Percentiles rank a stretch among this genome's conserved stretches.
Evolutionary conservation across 768 basidiomycete genomes (phyloP).

Genomic region (Pleurotus tuber-regium): DNA sequence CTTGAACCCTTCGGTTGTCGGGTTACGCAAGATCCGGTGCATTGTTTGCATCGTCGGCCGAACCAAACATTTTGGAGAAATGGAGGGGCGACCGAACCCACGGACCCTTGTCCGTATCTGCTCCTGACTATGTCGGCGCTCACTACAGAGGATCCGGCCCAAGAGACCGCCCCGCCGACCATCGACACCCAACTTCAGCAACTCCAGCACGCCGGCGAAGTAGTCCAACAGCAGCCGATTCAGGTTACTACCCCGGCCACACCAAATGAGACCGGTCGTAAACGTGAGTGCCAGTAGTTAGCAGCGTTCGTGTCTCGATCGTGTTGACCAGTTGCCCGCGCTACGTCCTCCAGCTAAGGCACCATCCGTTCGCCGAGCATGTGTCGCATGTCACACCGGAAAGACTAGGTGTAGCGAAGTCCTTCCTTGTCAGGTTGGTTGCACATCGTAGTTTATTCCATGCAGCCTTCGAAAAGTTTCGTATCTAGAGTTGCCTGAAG

Average conservation of each 20-base stretch:
- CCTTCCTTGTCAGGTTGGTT: slow-evolving; percentile 71
- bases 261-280: slow-evolving; percentile 45
- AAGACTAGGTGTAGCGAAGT: slow-evolving; percentile 84
- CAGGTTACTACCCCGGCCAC: slow-evolving; percentile 21
- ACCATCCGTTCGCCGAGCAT: slow-evolving; percentile 78
- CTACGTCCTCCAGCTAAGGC: slow-evolving; percentile 57
- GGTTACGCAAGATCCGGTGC: background rate
- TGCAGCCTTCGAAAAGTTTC: slow-evolving; percentile 2
- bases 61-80: no score
- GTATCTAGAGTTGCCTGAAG: slow-evolving; percentile 82
- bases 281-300: slow-evolving; percentile 48
- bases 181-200: slow-evolving; percentile 66
- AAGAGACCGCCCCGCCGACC: slow-evolving; percentile 40
- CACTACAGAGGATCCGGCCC: slow-evolving; percentile 66
- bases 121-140: slow-evolving; percentile 66
- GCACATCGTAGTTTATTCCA: slow-evolving; percentile 6
- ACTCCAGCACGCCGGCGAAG: slow-evolving; percentile 35
- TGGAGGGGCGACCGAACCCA: background rate
- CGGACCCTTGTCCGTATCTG: background rate
- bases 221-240: slow-evolving; percentile 33
- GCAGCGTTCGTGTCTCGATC: slow-evolving; percentile 14
- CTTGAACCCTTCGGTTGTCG: background rate
- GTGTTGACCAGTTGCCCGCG: background rate
- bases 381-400: slow-evolving; percentile 77
- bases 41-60: background rate